Conservation (phyloP, 2,329 filamentous ascomycete genomes). For the Apiospora hydei region DNA sequence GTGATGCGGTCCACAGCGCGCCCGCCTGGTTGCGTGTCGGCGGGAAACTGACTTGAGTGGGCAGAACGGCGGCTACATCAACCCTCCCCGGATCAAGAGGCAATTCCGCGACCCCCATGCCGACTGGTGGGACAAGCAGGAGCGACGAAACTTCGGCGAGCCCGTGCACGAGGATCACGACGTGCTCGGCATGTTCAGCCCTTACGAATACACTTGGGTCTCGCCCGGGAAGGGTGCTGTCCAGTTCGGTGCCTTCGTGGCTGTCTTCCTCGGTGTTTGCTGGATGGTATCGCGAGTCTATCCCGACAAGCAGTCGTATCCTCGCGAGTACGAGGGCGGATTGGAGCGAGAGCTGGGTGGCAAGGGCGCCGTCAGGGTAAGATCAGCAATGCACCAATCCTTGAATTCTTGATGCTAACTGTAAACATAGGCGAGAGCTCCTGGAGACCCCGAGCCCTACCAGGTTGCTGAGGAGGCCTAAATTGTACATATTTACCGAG, state of each 20-base stretch:
- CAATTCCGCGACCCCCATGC: conserved; percentile 91
- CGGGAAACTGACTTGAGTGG: conserved; percentile 9
- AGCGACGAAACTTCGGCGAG: conserved; percentile 95
- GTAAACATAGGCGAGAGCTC: conserved; percentile 57
- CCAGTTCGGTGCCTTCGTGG: conserved; percentile 73
- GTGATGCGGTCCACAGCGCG: conserved; percentile 40
- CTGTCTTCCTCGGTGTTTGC: conserved; percentile 67
- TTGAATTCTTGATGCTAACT: conserved; percentile 18
- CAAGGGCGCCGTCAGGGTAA: conserved; percentile 68
- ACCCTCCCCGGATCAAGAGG: conserved; percentile 82
- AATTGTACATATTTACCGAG: conserved; percentile 41
- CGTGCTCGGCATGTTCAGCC: conserved; percentile 85
- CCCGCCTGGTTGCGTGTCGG: conserved; percentile 24
- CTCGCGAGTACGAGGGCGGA: conserved; percentile 75
- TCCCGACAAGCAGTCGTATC: conserved; percentile 74
- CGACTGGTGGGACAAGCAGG: conserved; percentile 98
- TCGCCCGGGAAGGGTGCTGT: conserved; percentile 73
- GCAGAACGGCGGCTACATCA: conserved; percentile 85
- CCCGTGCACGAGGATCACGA: conserved; percentile 97
- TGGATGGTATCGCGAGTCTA: conserved; percentile 74
- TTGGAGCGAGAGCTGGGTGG: conserved; percentile 80
- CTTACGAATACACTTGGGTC: conserved; percentile 86
- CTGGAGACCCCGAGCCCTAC: conserved; percentile 62
- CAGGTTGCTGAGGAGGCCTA: conserved; percentile 37
- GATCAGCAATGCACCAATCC: conserved; percentile 37